Percentiles rank a stretch among this genome's conserved stretches.
Conservation (phyloP, 208 protist species). For the Wallacemonas sp. region DNA sequence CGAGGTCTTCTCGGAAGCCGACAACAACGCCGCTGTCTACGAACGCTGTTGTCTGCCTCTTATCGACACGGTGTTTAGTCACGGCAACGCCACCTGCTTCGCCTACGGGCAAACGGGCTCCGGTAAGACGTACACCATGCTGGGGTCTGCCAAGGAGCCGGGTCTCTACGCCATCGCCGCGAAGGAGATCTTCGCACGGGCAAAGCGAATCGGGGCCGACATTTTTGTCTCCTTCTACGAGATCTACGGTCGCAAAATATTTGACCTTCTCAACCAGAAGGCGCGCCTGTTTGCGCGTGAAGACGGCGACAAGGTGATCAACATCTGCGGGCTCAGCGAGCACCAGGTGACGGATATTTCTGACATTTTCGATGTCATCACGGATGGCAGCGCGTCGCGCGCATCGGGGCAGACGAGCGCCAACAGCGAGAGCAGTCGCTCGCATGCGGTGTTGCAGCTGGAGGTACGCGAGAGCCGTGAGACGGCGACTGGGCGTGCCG, state of each 20-base stretch:
- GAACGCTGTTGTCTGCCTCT: conserved; percentile 91
- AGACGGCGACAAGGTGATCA: conserved; percentile 93
- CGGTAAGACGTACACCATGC: conserved; percentile 95
- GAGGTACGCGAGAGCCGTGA: conserved; percentile 59
- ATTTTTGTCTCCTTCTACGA: conserved; percentile 95
- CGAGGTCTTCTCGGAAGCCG: conserved; percentile 91
- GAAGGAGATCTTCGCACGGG: conserved; percentile 91
- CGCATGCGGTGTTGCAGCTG: conserved; percentile 91
- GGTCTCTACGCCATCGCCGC: conserved; percentile 95
- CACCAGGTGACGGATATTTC: conserved; percentile 75
- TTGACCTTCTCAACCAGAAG: conserved; percentile 95
- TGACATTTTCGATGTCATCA: conserved; percentile 92
- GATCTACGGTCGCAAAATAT: conserved; percentile 97
- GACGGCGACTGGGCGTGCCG: conserved; percentile 23
- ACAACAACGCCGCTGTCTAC: conserved; percentile 93
- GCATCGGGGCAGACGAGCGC: conserved; percentile 91
- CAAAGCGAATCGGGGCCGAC: conserved; percentile 49
- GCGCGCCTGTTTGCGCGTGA: conserved; percentile 93
- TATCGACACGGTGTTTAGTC: conserved; percentile 94
- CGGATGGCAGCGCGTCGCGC: conserved; percentile 78
- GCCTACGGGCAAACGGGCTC: conserved; percentile 97
- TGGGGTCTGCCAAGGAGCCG: conserved; percentile 78
- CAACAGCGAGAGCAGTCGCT: conserved; percentile 91
- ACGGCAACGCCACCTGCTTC: conserved; percentile 97
- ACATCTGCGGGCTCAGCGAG: conserved; percentile 95